These are phyloP conservation scores for Pichia sp. DNA, from an alignment of 1,139 yeast species.

Conservation along the genomic window DNA sequence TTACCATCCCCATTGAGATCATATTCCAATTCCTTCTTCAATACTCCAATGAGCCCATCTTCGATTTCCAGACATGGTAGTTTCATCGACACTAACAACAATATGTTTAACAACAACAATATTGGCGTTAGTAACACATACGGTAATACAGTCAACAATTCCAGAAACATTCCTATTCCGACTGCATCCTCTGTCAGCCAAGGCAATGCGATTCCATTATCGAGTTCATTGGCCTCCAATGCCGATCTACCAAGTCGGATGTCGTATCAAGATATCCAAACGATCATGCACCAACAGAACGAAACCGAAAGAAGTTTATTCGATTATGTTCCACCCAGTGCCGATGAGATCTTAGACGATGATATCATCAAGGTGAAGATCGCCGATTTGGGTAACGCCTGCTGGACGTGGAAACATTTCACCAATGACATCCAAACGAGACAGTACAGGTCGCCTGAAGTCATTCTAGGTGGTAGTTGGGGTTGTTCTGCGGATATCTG, in stretches of 20 bases:
- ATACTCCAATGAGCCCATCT: conserved; percentile 22
- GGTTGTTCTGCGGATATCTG: conserved; percentile 84
- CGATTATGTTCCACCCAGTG: conserved; percentile 31
- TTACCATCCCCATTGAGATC: conserved; percentile 39
- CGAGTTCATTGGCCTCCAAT: conserved; percentile 17
- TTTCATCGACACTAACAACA: too few relatives aligned
- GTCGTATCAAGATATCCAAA: conserved; percentile 28
- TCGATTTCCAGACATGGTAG: not conserved
- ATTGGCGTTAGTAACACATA: not conserved
- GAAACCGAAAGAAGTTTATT: conserved; percentile 25
- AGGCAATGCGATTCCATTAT: conserved; percentile 5
- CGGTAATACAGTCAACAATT: not conserved
- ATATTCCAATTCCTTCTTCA: conserved; percentile 29
- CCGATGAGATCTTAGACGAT: conserved; percentile 35
- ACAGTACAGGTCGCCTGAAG: conserved; percentile 84
- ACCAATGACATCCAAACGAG: conserved; percentile 86
- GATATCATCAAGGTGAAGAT: conserved; percentile 56
- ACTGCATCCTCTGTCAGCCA: conserved; percentile 13
- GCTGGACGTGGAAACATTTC: conserved; percentile 70
- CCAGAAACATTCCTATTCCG: conserved; percentile 11
- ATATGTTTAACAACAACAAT: not conserved
- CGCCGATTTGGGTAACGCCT: conserved; percentile 87
- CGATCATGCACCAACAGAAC: conserved; percentile 24
- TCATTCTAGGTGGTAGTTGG: conserved; percentile 67
- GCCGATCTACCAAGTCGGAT: conserved; percentile 17